Evolutionary conservation across 208 protist species (phyloP).

Genomic region (Angomonas desouzai): DNA sequence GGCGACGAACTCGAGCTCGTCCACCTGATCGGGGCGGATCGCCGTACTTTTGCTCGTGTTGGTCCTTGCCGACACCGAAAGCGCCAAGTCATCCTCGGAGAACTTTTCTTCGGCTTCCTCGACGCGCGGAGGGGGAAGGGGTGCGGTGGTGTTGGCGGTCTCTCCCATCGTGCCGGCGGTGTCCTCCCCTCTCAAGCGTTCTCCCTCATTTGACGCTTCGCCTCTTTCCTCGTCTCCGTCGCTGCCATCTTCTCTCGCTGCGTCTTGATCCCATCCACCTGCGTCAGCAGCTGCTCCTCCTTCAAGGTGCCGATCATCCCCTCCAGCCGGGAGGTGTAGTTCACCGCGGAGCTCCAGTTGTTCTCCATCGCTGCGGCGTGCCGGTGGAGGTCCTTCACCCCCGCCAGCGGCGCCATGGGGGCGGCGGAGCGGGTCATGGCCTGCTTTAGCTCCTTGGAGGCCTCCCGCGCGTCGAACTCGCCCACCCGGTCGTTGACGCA

Average conservation of each 20-base stretch:
- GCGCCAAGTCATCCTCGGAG: neutral
- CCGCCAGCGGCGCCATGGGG: slow-evolving; percentile 37
- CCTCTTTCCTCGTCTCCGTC: neutral
- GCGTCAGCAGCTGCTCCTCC: slow-evolving; percentile 35
- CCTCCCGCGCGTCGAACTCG: slow-evolving; percentile 62
- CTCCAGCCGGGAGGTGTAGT: slow-evolving; percentile 63
- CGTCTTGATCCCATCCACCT: slow-evolving; percentile 23
- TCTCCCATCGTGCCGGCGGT: neutral
- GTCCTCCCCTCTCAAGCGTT: neutral
- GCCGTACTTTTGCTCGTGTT: slow-evolving; percentile 20
- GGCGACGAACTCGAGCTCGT: slow-evolving; percentile 60
- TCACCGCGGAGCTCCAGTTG: slow-evolving; percentile 69
- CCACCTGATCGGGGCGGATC: slow-evolving; percentile 68
- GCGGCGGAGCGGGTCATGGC: slow-evolving; percentile 38
- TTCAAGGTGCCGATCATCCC: slow-evolving; percentile 42
- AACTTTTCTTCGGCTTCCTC: neutral
- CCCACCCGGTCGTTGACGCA: slow-evolving; percentile 43
- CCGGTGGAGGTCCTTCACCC: slow-evolving; percentile 59
- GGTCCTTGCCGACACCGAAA: neutral
- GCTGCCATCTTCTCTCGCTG: slow-evolving; percentile 13
- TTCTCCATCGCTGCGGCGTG: slow-evolving; percentile 68
- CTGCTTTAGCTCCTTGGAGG: slow-evolving; percentile 44
- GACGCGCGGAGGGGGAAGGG: neutral
- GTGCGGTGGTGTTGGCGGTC: neutral
- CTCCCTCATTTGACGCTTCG: neutral